A percentile compares a stretch with the other conserved stretches of the same genome.
Evolutionary conservation across 352 stramenopile genomes (phyloP).

Genomic region (Paralagenidium karlingii): DNA sequence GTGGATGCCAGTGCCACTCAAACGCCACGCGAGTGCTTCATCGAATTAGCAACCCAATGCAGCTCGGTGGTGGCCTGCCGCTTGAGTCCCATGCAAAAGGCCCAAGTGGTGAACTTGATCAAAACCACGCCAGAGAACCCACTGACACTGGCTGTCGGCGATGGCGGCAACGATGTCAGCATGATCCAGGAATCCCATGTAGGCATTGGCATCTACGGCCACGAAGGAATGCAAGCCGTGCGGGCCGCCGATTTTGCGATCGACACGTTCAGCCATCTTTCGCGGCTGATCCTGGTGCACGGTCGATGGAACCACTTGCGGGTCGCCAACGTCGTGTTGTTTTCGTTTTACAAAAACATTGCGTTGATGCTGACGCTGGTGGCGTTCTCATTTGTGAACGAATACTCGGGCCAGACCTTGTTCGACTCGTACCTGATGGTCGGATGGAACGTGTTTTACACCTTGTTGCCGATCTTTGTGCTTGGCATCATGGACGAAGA

Average conservation of each 20-base stretch:
- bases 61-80: conserved; percentile 79
- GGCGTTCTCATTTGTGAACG: conserved; percentile 83
- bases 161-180: conserved; percentile 98
- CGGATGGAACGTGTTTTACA: conserved; percentile 95
- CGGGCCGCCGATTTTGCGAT: conserved; percentile 79
- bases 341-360: conserved; percentile 88
- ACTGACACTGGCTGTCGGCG: conserved; percentile 92
- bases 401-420: conserved; percentile 85
- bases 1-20: conserved; percentile 1
- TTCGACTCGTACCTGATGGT: conserved; percentile 85
- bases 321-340: conserved; percentile 70
- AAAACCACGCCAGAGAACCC: conserved; percentile 53
- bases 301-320: conserved; percentile 78
- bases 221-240: conserved; percentile 91
- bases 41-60: conserved; percentile 81
- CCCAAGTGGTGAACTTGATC: conserved; percentile 91
- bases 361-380: conserved; percentile 90
- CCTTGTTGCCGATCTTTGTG: conserved; percentile 87
- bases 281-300: conserved; percentile 63
- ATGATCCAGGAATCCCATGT: conserved; percentile 99
- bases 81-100: conserved; percentile 87
- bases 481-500: conserved; percentile 76
- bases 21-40: conserved; percentile 45
- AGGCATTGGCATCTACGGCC: conserved; percentile 96
- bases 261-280: conserved; percentile 66